Evolutionary conservation across 768 basidiomycete genomes (phyloP), one percentile per base, ranked within the genome.

Genomic region (Hygrocybe coccinea): DNA sequence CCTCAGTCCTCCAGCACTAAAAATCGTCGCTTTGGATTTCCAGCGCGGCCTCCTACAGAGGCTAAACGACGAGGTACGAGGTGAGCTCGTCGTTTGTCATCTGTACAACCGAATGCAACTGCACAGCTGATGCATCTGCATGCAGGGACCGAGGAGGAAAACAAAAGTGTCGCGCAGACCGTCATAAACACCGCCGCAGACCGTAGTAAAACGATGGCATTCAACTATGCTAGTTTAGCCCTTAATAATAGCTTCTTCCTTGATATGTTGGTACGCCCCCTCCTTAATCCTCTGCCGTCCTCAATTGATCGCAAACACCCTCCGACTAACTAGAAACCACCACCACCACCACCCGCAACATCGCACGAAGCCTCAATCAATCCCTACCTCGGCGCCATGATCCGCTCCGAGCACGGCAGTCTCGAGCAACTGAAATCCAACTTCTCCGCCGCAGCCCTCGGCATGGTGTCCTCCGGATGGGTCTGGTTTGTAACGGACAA

Each of bases 201-300:
- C 29, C 80, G 80, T 41, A 74, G 80, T 21, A 72, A 83, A 51
- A 78, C 83, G 1, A 71, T 95, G 51, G 82, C 83, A 22, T 98
- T 94, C 71, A 95, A 90, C 71, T 93, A 95, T 65, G 93, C 95
- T 3, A 88, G 88, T 59, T 81, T 91, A 46, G 91, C 95, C 5
- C 75, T 97, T 58, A 99, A 98, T 74, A 98, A 97, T 70, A 85
- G 85, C 62, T 98, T 91, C 80, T 98, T 98, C 78, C 79, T 99
- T 25, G 81, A 90, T 60, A 79, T 78, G 55, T 77, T 99, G 37
- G 95, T 97, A 68, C 50, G 92, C 78, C 38, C 22, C 19, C 39
- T 61, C 57, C 19, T 49, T 54, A 19, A 33, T 58, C 11, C 4
- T 24, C 44, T 5, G 44, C 44, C 39, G 41, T 35, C 58, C 52